Conservation (phyloP, 1,284 basidiomycete genomes). For the Golubevia sp. region DNA sequence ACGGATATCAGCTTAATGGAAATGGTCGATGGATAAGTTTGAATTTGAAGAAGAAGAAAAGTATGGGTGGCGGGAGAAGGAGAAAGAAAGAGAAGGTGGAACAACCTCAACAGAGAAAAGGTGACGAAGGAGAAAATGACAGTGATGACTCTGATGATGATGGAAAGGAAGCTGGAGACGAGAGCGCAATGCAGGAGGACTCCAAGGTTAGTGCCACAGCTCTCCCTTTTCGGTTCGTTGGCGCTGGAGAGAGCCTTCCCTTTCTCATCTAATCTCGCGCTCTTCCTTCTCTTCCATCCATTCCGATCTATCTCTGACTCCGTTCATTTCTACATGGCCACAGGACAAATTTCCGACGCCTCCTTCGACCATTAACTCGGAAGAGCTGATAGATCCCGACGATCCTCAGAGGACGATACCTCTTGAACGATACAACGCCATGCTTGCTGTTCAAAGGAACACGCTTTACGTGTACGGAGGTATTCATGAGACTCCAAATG, state of each 20-base stretch:
- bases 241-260: too few relatives aligned
- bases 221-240: too few relatives aligned
- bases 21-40: slow-evolving; percentile 81
- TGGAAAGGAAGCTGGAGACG: slow-evolving; percentile 56
- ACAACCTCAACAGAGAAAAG: slow-evolving; percentile 16
- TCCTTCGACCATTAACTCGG: not conserved
- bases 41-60: slow-evolving; percentile 68
- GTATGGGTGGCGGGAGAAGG: slow-evolving; percentile 64
- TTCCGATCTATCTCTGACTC: not conserved
- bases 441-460: slow-evolving; percentile 84
- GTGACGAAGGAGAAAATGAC: slow-evolving; percentile 24
- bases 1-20: slow-evolving; percentile 75
- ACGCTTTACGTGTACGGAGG: slow-evolving; percentile 69
- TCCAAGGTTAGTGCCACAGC: too few relatives aligned
- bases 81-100: slow-evolving; percentile 60
- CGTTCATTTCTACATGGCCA: not conserved
- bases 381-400: slow-evolving; percentile 66
- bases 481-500: slow-evolving; percentile 43
- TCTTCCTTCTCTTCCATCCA: too few relatives aligned
- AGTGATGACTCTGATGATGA: slow-evolving; percentile 25
- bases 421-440: slow-evolving; percentile 83
- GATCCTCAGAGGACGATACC: slow-evolving; percentile 76
- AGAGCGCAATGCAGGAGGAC: not conserved
- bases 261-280: too few relatives aligned
- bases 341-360: not conserved